Percentiles rank a stretch among this genome's conserved stretches.
These are phyloP conservation scores for Termitomyces bulborhizus DNA, from an alignment of 768 basidiomycete genomes.

Conservation along the genomic window DNA sequence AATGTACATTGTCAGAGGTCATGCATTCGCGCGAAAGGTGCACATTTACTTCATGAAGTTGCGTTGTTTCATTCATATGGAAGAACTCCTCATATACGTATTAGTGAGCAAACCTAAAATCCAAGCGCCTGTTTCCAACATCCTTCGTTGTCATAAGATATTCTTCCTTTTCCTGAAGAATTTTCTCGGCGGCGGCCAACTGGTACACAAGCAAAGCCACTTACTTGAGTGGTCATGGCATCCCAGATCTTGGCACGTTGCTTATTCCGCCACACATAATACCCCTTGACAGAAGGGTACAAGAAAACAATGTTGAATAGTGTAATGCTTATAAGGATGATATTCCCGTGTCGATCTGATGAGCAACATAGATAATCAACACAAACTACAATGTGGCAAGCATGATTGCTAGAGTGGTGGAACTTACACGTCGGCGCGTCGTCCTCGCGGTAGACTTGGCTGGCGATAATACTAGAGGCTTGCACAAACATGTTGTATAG, in stretches of 20 bases:
- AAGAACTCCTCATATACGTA: neutral
- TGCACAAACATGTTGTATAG: slow-evolving; percentile 56
- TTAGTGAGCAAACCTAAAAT: slow-evolving; percentile 54
- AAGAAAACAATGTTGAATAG: slow-evolving; percentile 43
- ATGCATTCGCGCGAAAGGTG: neutral
- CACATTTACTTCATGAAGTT: neutral
- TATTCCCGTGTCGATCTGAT: slow-evolving; percentile 53
- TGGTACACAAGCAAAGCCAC: slow-evolving; percentile 4
- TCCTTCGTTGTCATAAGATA: slow-evolving; percentile 57
- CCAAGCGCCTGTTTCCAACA: slow-evolving; percentile 53
- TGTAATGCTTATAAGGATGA: slow-evolving; percentile 45
- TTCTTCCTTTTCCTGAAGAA: slow-evolving; percentile 41
- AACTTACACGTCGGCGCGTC: slow-evolving; percentile 52
- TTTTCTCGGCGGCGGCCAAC: neutral
- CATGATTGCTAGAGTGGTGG: neutral
- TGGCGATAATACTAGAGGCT: slow-evolving; percentile 35
- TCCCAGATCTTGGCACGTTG: slow-evolving; percentile 52
- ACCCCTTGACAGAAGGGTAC: slow-evolving; percentile 48
- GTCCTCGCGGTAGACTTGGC: slow-evolving; percentile 52
- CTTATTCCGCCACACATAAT: slow-evolving; percentile 54
- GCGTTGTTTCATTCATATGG: neutral
- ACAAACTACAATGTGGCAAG: neutral
- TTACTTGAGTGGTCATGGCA: slow-evolving; percentile 43
- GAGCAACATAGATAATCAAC: neutral
- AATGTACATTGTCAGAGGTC: neutral